Evolutionary conservation across 176 grass and related monocot genomes (phyloP), one percentile per base, ranked within the genome.

Genomic region (Urochloa ruziziensis): DNA sequence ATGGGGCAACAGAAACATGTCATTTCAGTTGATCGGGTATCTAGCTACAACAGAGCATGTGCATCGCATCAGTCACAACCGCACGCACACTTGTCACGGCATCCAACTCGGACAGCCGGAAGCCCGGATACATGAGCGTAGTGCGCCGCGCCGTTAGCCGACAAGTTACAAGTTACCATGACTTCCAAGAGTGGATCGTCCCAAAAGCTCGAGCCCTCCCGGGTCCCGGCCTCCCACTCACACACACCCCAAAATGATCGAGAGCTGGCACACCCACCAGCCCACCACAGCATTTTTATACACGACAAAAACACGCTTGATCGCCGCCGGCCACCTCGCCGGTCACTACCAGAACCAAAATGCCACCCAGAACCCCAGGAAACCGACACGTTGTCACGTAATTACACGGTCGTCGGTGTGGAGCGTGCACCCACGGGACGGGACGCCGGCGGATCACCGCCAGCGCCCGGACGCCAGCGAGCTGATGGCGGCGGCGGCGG

Each of bases 111-210:
- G 62, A 53, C 62, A 36, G 19, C 46, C 78, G 7, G 30, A 11
- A n/a, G 44, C 77, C n/a, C n/a, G n/a, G n/a, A n/a, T n/a, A n/a
- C n/a, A n/a, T n/a, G n/a, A 34, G 42, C 15, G 43, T n/a, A 62
- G 37, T 48, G 40, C 27, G 59, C n/a, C 46, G 67, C 24, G 29
- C 9, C 72, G 64, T 73, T 88, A 58, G 67, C 2, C 60, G 81
- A 89, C 81, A 89, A 73, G 59, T 63, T 84, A 35, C 87, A 84
- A 80, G 76, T 84, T 78, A 67, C 67, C 59, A 56, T 56, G 70
- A 17, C 67, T 21, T 63, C 9, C 29, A n/a, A 83, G 57, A 30
- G 40, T 77, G 42, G 21, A 51, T n/a, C 30, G 16, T 42, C 47
- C 74, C 80, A 63, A 80, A 88, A 84, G 86, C 51, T 10, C 11